Base-by-base conservation (phyloP, 1,139 yeast genomes). In the Candida sojae region DNA sequence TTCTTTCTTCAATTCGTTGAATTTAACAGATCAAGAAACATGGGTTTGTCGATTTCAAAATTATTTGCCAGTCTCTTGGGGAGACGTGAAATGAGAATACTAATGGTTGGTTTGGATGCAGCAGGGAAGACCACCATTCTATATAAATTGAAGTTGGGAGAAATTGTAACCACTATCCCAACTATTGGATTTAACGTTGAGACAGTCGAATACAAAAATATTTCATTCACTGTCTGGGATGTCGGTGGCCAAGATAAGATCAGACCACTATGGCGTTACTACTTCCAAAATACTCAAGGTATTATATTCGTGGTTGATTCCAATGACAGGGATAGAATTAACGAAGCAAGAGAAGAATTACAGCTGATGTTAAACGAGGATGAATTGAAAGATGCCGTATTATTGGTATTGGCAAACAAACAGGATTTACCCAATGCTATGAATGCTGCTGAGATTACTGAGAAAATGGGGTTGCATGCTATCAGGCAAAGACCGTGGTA, bases 191-290 rank as follows among this genome's bases (percentile, higher is more conserved):
- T 69, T 56, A 69, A 69, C 52, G 74, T 69, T 47, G 74, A 69
- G 57, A 69, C 74, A 17, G 74, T 69, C 44, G 73, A 69, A 53
- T 69, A 69, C 59, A 69, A 69, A 56, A 69, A 69, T 57, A 69
- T 69, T 54, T 62, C 71, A 28, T 69, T 69, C 51, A 69, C 73
- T 12, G 74, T 69, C 39, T 69, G 74, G 74, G 74, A 69, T 59
- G 73, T 69, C 46, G 74, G 74, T 66, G 74, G 74, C 58, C 74
- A 69, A 57, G 71, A 68, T 55, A 69, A 68, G 56, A 69, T 69
- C 52, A 59, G 74, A 58, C 74, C 74, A 41, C 68, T 69, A 55
- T 69, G 74, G 74, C 66, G 74, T 60, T 69, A 69, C 59, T 69
- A 69, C 53, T 69, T 66, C 64, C 74, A 69, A 57, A 69, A 69